A percentile compares a stretch with the other conserved stretches of the same genome.
Evolutionary conservation across 1,284 basidiomycete genomes (phyloP).

Genomic region (Marasmius fiardii): DNA sequence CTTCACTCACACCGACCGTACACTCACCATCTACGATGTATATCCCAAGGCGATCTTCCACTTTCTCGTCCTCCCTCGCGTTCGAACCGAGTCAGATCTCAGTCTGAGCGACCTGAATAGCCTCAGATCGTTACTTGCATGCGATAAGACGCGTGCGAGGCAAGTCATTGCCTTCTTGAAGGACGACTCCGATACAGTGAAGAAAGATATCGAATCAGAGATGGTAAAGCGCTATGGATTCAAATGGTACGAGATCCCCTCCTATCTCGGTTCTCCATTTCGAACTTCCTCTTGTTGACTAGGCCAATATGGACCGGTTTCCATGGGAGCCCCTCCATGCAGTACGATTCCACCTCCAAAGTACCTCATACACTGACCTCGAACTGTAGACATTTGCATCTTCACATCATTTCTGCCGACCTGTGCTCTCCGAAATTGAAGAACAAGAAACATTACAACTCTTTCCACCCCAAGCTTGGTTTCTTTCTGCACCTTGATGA

Average conservation of each 20-base stretch:
- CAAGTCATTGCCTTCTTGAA: constrained; percentile 53
- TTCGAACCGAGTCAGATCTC: constrained; percentile 28
- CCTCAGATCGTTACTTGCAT: constrained; percentile 58
- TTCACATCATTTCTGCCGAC: constrained; percentile 88
- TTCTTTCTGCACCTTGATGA: constrained; percentile 84
- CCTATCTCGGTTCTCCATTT: not conserved
- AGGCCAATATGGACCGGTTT: constrained; percentile 72
- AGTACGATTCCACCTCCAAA: constrained; percentile 40
- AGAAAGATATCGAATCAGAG: constrained; percentile 69
- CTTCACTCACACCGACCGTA: constrained; percentile 56
- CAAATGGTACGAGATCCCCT: constrained; percentile 52
- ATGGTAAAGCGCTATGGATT: constrained; percentile 80
- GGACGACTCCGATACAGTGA: constrained; percentile 53
- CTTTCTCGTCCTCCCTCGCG: constrained; percentile 74
- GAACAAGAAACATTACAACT: constrained; percentile 93
- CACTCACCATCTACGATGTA: constrained; percentile 79
- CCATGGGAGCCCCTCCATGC: constrained; percentile 80
- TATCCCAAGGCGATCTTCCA: constrained; percentile 88
- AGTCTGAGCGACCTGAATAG: constrained; percentile 44
- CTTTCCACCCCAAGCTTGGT: constrained; percentile 84
- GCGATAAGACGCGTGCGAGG: constrained; percentile 49
- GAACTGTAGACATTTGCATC: constrained; percentile 86
- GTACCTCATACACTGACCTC: not conserved
- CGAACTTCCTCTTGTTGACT: not conserved
- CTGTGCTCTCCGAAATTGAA: constrained; percentile 75